Evolutionary conservation across 2,329 filamentous ascomycete genomes (phyloP).

Genomic region (Trichoderma atroviride): DNA sequence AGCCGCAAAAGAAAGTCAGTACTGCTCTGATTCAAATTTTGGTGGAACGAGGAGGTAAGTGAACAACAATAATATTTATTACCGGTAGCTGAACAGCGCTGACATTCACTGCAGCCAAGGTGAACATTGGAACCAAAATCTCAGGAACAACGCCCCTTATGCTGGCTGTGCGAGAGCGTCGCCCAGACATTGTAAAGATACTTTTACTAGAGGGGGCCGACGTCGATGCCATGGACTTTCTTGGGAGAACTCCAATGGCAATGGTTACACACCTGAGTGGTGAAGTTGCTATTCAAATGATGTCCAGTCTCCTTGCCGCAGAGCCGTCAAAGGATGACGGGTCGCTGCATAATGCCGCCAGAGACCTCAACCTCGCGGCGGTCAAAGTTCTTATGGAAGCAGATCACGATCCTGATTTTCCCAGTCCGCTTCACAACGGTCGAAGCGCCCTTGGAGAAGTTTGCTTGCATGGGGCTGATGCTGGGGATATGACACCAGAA

Average conservation of each 20-base stretch:
- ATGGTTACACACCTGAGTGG: conserved; percentile 61
- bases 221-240: conserved; percentile 59
- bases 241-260: conserved; percentile 61
- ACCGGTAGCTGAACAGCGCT: conserved; percentile 23
- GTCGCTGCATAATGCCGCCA: conserved; percentile 66
- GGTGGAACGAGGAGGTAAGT: conserved; percentile 49
- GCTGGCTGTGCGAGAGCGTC: conserved; percentile 58
- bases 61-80: not conserved
- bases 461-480: conserved; percentile 58
- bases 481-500: conserved; percentile 47
- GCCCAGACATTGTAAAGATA: conserved; percentile 59
- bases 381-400: conserved; percentile 60
- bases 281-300: conserved; percentile 55
- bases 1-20: conserved; percentile 65
- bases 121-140: conserved; percentile 56
- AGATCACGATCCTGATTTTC: conserved; percentile 66
- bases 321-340: conserved; percentile 65
- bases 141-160: conserved; percentile 62
- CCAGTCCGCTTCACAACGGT: conserved; percentile 63
- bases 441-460: conserved; percentile 66
- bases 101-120: conserved; percentile 49
- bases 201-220: conserved; percentile 63
- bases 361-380: conserved; percentile 59
- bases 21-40: conserved; percentile 60
- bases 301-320: conserved; percentile 57